Evolutionary conservation across 164 flowering plant genomes (phyloP).

Genomic region (Chimonanthus salicifolius): DNA sequence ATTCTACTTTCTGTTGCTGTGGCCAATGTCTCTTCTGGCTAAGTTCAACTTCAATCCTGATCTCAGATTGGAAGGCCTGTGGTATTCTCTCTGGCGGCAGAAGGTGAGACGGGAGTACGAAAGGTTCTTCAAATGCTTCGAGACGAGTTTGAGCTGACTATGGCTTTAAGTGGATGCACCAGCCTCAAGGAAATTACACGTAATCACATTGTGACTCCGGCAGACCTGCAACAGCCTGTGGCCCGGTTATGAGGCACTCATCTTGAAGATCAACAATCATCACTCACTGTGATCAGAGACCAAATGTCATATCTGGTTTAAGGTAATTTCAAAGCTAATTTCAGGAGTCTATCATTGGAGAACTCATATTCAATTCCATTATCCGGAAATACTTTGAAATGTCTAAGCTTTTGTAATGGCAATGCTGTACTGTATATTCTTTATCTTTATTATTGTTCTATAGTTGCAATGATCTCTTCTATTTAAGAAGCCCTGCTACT

Average conservation of each 20-base stretch:
- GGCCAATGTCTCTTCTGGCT: too few species aligned
- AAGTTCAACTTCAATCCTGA: neutral
- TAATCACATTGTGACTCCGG: conserved; percentile 51
- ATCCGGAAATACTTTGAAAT: neutral
- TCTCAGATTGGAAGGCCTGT: conserved; percentile 46
- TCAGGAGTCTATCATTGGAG: neutral
- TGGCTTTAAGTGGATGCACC: conserved; percentile 90
- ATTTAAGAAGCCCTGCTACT: neutral
- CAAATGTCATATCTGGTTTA: neutral
- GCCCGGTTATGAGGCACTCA: conserved; percentile 18
- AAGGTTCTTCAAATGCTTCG: conserved; percentile 85
- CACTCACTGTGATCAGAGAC: neutral
- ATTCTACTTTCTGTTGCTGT: neutral
- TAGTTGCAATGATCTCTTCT: neutral
- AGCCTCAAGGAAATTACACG: conserved; percentile 77
- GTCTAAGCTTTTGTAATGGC: neutral
- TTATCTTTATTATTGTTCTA: neutral
- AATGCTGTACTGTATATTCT: neutral
- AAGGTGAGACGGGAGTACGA: conserved; percentile 93
- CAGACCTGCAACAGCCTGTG: conserved; percentile 39
- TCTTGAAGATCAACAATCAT: neutral
- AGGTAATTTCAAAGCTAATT: too few species aligned
- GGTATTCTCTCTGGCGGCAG: conserved; percentile 76
- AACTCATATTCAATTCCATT: neutral
- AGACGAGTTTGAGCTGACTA: conserved; percentile 91